A percentile compares a stretch with the other conserved stretches of the same genome.
Evolutionary conservation across 805 yeast genomes (phyloP).

Genomic region (Hagleromyces aurorensis): DNA sequence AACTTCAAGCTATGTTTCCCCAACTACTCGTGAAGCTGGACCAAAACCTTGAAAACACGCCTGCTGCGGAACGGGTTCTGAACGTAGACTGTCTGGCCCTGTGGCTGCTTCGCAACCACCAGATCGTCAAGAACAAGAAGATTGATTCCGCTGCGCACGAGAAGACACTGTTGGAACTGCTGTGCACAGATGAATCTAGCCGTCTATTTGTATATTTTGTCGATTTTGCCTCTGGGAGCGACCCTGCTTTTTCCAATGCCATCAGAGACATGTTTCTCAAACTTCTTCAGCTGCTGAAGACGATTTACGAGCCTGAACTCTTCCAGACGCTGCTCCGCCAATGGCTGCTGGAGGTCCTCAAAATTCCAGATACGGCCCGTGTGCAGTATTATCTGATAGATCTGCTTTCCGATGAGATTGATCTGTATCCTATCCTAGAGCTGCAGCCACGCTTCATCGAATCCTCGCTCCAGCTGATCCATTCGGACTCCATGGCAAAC

Average conservation of each 20-base stretch:
- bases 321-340: slow-evolving; percentile 24
- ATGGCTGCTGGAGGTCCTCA: slow-evolving; percentile 43
- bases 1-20: no score
- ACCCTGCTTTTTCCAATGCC: slow-evolving; percentile 64
- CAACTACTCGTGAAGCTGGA: no score
- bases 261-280: slow-evolving; percentile 53
- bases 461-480: slow-evolving; percentile 42
- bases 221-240: slow-evolving; percentile 65
- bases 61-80: slow-evolving; percentile 29
- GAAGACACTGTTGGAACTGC: slow-evolving; percentile 9
- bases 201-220: slow-evolving; percentile 44
- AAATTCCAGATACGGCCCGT: slow-evolving; percentile 44
- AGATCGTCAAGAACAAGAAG: slow-evolving; percentile 24
- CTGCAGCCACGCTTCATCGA: slow-evolving; percentile 40
- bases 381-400: slow-evolving; percentile 58
- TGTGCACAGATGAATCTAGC: slow-evolving; percentile 21
- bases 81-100: slow-evolving; percentile 56
- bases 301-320: slow-evolving; percentile 14
- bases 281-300: slow-evolving; percentile 36
- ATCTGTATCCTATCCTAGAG: slow-evolving; percentile 35
- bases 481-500: slow-evolving; percentile 54
- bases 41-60: no score
- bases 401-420: slow-evolving; percentile 41
- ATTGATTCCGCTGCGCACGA: slow-evolving; percentile 11
- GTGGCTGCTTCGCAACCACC: slow-evolving; percentile 53